Evolutionary conservation across 2,329 filamentous ascomycete genomes (phyloP), one percentile per base, ranked within the genome.

Genomic region (Fusarium guadeloupense): DNA sequence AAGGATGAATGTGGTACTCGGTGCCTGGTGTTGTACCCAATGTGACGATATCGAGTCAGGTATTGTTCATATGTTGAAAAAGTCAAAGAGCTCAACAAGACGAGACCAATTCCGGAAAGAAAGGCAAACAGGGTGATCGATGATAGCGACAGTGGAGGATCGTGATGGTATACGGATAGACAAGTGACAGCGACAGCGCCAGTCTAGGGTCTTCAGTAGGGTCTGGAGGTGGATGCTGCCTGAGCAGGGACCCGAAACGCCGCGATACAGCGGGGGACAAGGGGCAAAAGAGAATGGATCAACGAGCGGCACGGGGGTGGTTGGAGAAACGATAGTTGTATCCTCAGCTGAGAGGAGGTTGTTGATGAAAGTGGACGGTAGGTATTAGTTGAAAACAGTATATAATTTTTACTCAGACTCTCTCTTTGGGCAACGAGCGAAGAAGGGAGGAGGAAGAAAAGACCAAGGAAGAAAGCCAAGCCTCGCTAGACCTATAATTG

Each of bases 221-320:
- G 57, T 52, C 46, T 34, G 23, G 53, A 43, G 40, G 40, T 56
- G 45, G 49, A 47, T 42, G 56, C 50, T 64, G 55, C 54, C 42
- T 35, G 51, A 48, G 13, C 28, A 62, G 61, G 56, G 62, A 61
- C 46, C 67, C 64, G 62, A 68, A 54, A 60, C 55, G 52, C 63
- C 49, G 61, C 54, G 57, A 51, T 48, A 62, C 50, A 44, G 52
- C 59, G 46, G 56, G n/a, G 41, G 52, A 59, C 54, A 54, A 47
- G 52, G 61, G 56, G 46, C 30, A n/a, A 51, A 37, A 62, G 40
- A 53, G 45, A 46, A 59, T 34, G 41, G 41, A 62, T 58, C 59
- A 66, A 60, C 66, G 64, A 69, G 57, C 56, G 67, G 65, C 64
- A 58, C 47, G 55, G 57, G 62, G 67, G 56, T 62, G 59, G 52